Conservation (phyloP, 441 rosid species). For the Arabidopsis hybrid region DNA sequence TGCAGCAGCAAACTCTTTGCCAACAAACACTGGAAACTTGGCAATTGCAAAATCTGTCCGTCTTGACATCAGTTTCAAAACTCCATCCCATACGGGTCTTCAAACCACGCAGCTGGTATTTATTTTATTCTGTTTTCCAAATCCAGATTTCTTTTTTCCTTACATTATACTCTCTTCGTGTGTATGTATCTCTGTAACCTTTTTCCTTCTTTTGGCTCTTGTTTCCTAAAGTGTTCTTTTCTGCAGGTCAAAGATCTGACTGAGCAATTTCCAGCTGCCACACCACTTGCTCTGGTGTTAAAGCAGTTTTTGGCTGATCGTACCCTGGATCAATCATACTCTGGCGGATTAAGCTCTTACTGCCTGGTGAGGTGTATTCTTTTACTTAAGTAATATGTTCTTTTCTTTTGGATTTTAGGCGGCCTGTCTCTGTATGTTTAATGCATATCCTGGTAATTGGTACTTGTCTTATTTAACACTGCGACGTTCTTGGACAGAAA, state of each 20-base stretch:
- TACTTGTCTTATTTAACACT: constrained; percentile 14
- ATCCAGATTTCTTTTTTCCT: constrained; percentile 13
- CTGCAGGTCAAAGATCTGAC: constrained; percentile 88
- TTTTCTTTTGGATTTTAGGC: constrained; percentile 27
- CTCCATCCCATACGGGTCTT: constrained; percentile 95
- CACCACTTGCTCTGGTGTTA: constrained; percentile 95
- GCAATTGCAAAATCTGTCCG: constrained; percentile 78
- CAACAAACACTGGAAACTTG: constrained; percentile 45
- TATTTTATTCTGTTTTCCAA: constrained; percentile 8
- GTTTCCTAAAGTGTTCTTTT: constrained; percentile 39
- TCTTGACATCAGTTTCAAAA: constrained; percentile 94
- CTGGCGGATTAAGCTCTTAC: constrained; percentile 99
- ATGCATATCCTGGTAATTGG: constrained; percentile 25
- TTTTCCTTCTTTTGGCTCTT: constrained; percentile 20
- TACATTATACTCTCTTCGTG: constrained; percentile 17
- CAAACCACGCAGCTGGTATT: constrained; percentile 94
- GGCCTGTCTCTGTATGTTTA: constrained; percentile 30
- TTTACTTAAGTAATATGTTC: constrained; percentile 20
- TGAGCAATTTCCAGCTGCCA: constrained; percentile 94
- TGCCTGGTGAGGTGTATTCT: constrained; percentile 73
- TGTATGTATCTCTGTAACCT: constrained; percentile 17
- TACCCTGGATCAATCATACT: constrained; percentile 96
- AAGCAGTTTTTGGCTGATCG: constrained; percentile 99
- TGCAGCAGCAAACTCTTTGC: constrained; percentile 55
- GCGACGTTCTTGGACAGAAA: constrained; percentile 12